Evolutionary conservation across 805 yeast genomes (phyloP), one percentile per base, ranked within the genome.

Genomic region (Wickerhamiella vanderwaltii): DNA sequence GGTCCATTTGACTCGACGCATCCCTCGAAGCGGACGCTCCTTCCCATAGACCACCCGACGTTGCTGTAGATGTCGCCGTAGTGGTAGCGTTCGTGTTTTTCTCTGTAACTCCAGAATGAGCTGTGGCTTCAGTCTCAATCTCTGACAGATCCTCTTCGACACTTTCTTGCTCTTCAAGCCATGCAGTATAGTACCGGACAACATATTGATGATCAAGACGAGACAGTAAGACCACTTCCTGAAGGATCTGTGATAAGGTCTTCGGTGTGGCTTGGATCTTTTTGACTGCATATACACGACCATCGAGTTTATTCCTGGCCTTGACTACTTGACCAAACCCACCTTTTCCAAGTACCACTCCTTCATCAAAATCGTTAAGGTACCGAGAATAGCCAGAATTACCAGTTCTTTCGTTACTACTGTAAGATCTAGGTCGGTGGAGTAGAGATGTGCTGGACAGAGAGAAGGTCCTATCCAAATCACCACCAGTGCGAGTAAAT

Each of bases 301-400:
- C 97, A 57, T 91, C 99, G 48, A 91, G 71, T 45, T 87, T 73
- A 57, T 87, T 88, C 46, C 98, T 68, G 0, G 91, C 97, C 54
- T 88, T 87, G n/a, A 91, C 95, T 6, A 91, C 99, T 59, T 91
- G 96, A 5, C 99, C 99, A 62, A 81, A 91, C 0, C 94, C 99
- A 29, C 99, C 99, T 51, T 77, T 75, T 2, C 99, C 99, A 6
- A 91, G 62, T 16, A 79, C 74, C 0, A 88, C 91, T 33, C 85
- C 81, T 56, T 91, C 98, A 59, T 91, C 98, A 60, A 93, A 91
- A 57, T 91, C 99, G 47, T 87, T 75, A 3, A 77, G 81, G 56
- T 88, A 91, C 48, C 98, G 68, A 1, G 95, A 85, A 43, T 67
- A 61, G 5, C 36, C 36, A 1, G 49, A 48, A 20, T 43, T 25